Evolutionary conservation across 768 basidiomycete genomes (phyloP).

Genomic region (Mycena olivaceomarginata): DNA sequence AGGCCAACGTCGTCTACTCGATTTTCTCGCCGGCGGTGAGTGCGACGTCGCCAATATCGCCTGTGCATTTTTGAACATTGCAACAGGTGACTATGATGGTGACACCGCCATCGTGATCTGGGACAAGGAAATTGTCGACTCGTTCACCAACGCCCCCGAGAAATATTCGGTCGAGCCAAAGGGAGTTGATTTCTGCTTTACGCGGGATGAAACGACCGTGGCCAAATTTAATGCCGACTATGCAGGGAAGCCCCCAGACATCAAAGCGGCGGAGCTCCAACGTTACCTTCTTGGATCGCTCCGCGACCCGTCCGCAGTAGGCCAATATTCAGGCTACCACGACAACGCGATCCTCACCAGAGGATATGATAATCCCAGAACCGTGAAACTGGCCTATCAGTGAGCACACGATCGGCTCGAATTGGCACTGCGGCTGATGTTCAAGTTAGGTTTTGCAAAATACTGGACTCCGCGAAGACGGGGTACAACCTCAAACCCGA

Average conservation of each 20-base stretch:
- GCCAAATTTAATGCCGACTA: slow-evolving; percentile 61
- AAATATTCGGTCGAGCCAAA: slow-evolving; percentile 70
- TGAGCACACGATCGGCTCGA: slow-evolving; percentile 45
- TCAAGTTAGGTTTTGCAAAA: slow-evolving; percentile 64
- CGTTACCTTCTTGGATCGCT: slow-evolving; percentile 70
- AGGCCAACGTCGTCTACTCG: slow-evolving; percentile 74
- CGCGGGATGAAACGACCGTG: slow-evolving; percentile 65
- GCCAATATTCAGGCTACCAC: slow-evolving; percentile 74
- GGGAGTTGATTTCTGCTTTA: slow-evolving; percentile 63
- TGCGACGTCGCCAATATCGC: neutral
- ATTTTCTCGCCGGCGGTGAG: slow-evolving; percentile 79
- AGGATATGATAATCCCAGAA: slow-evolving; percentile 71
- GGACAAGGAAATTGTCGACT: slow-evolving; percentile 71
- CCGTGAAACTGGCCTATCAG: slow-evolving; percentile 75
- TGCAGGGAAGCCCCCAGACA: slow-evolving; percentile 38
- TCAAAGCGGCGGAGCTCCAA: slow-evolving; percentile 64
- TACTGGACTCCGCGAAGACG: slow-evolving; percentile 78
- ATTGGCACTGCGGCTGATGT: slow-evolving; percentile 17
- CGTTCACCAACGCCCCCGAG: slow-evolving; percentile 73
- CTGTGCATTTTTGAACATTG: neutral
- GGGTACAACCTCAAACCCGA: slow-evolving; percentile 66
- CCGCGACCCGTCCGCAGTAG: slow-evolving; percentile 66
- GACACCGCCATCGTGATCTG: slow-evolving; percentile 77
- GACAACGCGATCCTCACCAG: slow-evolving; percentile 70
- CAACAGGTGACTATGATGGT: slow-evolving; percentile 82